Base-by-base conservation (phyloP, 306 rosid genomes). In the Vicia sativa region DNA sequence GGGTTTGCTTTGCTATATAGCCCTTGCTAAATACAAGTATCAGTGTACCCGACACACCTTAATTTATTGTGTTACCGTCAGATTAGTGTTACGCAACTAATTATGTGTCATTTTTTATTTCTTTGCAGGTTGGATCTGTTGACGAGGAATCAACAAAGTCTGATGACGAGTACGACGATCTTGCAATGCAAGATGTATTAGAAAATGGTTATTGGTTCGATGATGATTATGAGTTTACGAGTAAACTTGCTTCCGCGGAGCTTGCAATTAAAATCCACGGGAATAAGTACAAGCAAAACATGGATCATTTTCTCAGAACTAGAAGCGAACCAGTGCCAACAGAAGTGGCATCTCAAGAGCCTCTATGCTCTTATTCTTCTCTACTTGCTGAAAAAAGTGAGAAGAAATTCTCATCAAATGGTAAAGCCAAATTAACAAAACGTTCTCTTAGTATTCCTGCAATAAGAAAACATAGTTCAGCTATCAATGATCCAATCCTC, bases 131-230 rank as follows among this genome's bases (percentile, higher is more conserved):
- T 21, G 98, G 98, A 26, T 92, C 98, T 2, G 96, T 92, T 37
- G 98, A 92, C 29, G 98, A 92, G 81, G 96, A 90, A 79, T 92
- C 98, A 19, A 87, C 96, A 9, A 86, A 92, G 69, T 87, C 98
- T 1, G 98, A 92, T 43, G 98, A 92, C 67, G 96, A 92, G 86
- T 92, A 92, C 35, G 96, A 92, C 11, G 98, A 92, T 77, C 86
- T 92, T 56, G 96, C 96, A 63, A 86, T 90, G 96, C 86, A 74
- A 80, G 93, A 90, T 23, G 18, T 73, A 52, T 63, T 55, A 57
- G 90, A 80, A 18, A 80, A 77, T 48, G 90, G 95, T 31, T 88
- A 79, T 69, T 79, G 80, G 87, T 69, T 86, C 2, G 96, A 77
- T 0, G 79, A 75, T 25, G 80, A 85, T 7, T 77, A 86, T 3